A percentile compares a stretch with the other conserved stretches of the same genome.
phyloP scores from a whole-genome alignment of 2,329 filamentous ascomycete species.

The Fusarium coicis region DNA sequence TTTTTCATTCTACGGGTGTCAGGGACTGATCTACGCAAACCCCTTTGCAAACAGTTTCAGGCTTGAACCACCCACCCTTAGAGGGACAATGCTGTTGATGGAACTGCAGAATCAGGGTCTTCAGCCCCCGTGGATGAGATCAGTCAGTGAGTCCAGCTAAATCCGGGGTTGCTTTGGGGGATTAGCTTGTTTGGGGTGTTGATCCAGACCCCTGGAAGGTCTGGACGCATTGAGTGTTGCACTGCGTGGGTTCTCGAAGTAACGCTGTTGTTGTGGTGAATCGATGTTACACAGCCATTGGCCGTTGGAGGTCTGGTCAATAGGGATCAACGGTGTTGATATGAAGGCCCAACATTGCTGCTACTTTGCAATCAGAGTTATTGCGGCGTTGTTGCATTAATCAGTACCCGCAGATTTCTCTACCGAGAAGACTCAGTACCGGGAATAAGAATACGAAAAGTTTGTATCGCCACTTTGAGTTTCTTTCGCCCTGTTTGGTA shows the following conservation, averaged over 20 bases:
- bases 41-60: neutral
- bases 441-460: slow-evolving; percentile 10
- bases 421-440: neutral
- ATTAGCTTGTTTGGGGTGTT: neutral
- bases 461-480: slow-evolving; percentile 18
- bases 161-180: slow-evolving; percentile 33
- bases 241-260: slow-evolving; percentile 2
- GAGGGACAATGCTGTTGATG: neutral
- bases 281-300: slow-evolving; percentile 4
- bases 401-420: neutral
- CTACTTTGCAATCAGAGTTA: neutral
- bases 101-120: neutral
- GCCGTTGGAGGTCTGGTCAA: neutral
- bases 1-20: neutral
- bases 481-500: neutral
- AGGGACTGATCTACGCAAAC: neutral
- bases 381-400: neutral
- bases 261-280: slow-evolving; percentile 28
- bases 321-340: neutral
- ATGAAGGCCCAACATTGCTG: neutral
- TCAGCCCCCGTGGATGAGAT: slow-evolving; percentile 26
- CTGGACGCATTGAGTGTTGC: neutral
- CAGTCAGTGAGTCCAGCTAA: slow-evolving; percentile 2
- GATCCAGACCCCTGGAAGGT: neutral
- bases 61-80: neutral